Base-by-base conservation (phyloP, 208 protist species). In the Vickermania ingenoplastis region DNA sequence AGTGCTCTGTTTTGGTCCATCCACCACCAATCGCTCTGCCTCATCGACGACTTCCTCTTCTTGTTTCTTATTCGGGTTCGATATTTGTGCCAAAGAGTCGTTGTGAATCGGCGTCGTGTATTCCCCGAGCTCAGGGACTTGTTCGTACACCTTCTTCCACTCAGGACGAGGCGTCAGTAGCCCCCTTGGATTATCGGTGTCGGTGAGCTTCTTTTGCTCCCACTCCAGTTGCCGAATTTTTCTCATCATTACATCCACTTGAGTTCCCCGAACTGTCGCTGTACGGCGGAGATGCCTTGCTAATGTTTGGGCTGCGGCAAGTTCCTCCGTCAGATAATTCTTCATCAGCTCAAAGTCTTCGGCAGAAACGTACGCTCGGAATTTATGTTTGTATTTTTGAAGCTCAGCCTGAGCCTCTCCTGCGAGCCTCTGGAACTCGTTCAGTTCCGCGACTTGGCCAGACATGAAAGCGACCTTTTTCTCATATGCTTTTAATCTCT, bases 351-450 rank as follows among this genome's bases (percentile, higher is more conserved):
- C 63, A 61, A 89, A 87, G 61, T 90, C 83, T 0, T 61, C 55
- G 13, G 75, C 54, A 7, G 86, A 74, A 36, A 93, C 73, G 66
- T 80, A 88, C 57, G 75, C 73, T 14, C 71, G 21, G 65, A 81
- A 93, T 51, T 83, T 79, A 23, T 74, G 65, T 41, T 85, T 82
- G 57, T 83, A 87, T 41, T 73, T 58, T 55, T 79, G 73, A 41
- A 93, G 65, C 67, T 93, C 80, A 24, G 63, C 64, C 67, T 93
- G 83, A 4, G 86, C 75, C 36, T 93, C 86, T 1, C 76, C 77
- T 41, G 83, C 79, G 41, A 93, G 77, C 1, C 76, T 60, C 61
- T 90, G 86, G 61, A 90, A 88, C 56, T 89, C 82, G 55, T 83
- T 68, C 21, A 93, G 69, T 67, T 89, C 78, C 23, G 77, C 79